Base-by-base conservation (phyloP, 2,329 filamentous ascomycete species). In the Leptosphaerulina australis region DNA sequence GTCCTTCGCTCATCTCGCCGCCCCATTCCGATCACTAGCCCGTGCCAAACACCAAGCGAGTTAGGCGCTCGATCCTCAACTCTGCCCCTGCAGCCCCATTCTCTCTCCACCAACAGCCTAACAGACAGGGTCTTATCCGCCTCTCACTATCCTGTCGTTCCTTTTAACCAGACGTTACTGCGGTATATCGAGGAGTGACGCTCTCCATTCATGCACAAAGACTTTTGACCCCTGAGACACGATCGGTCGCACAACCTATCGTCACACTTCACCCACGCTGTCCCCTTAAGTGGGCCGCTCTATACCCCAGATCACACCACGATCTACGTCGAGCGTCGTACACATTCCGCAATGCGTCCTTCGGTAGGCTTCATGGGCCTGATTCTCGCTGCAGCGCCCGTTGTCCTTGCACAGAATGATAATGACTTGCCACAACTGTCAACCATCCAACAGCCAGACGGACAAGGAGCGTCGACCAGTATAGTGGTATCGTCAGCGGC, bases 91-190 rank as follows among this genome's bases (percentile, higher is more conserved):
- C 51, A 54, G 44, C 53, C 46, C 45, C 37, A 26, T 56, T 55
- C 50, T 55, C 52, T 52, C 50, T 59, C 60, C 61, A 57, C 53
- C 56, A 58, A 48, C 57, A 56, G 54, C 56, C 58, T 45, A 47
- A 35, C 56, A 52, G 44, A 43, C 55, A 47, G 38, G 44, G 40
- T 37, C 46, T 36, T 56, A 59, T 56, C 58, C 56, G 44, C 56
- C 60, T 62, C 44, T 63, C 56, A 44, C 56, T 62, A 55, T 64
- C 49, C 66, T 58, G 64, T 66, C 68, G 62, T 56, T 71, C 67
- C 62, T 70, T 70, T n/a, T 65, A 61, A 63, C 52, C 50, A 51
- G 55, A 39, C 53, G 41, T 33, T 35, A 39, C 48, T 41, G 49
- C 59, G 50, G 46, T 41, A 45, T 20, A 25, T 37, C 38, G 41